Conservation (phyloP, 306 rosid genomes). For the Adenanthera pavonina region DNA sequence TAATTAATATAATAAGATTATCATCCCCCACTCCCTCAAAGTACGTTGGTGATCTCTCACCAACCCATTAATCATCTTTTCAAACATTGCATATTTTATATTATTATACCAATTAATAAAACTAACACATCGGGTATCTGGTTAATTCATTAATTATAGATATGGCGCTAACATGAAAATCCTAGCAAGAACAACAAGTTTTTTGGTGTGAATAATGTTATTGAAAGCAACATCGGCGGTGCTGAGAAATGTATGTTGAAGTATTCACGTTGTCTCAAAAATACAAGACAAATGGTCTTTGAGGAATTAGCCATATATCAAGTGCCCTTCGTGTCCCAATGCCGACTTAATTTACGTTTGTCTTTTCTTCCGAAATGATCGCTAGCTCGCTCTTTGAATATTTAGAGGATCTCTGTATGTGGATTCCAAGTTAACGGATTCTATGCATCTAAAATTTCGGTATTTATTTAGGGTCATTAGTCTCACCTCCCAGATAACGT, state of each 20-base stretch:
- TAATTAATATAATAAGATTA: neutral
- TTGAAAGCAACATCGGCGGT: slow-evolving; percentile 36
- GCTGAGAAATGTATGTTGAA: slow-evolving; percentile 36
- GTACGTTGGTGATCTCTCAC: neutral
- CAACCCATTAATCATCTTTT: neutral
- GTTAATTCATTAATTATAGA: neutral
- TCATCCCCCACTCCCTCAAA: neutral
- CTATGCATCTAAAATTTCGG: slow-evolving; percentile 18
- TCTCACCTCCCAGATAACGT: neutral
- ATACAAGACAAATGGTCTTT: slow-evolving; percentile 52
- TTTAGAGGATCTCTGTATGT: neutral
- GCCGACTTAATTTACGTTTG: slow-evolving; percentile 42
- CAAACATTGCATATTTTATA: neutral
- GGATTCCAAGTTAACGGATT: slow-evolving; percentile 13
- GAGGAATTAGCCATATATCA: slow-evolving; percentile 46
- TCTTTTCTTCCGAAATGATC: slow-evolving; percentile 40
- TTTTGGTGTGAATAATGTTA: neutral
- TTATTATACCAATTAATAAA: neutral
- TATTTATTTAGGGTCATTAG: neutral
- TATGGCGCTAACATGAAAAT: neutral
- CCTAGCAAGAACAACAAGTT: neutral
- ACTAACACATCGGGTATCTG: neutral
- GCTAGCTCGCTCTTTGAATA: slow-evolving; percentile 15
- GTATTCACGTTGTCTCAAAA: slow-evolving; percentile 45
- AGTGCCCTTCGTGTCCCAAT: slow-evolving; percentile 48